phyloP scores from a whole-genome alignment of 805 yeast genomes.

The Sporopachydermia lactativora region DNA sequence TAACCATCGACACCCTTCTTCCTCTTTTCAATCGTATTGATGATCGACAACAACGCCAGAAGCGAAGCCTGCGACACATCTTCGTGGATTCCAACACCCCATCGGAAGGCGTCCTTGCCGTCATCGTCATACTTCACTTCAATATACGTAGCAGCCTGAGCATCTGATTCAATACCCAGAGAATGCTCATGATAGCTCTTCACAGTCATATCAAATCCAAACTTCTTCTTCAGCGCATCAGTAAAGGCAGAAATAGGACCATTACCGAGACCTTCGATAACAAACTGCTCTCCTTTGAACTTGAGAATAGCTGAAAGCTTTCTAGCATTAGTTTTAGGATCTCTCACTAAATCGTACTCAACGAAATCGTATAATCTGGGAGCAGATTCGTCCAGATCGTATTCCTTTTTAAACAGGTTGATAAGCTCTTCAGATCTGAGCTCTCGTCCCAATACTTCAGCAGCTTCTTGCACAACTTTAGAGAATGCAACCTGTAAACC shows the following conservation, averaged over 20 bases:
- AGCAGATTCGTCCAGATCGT: constrained; percentile 24
- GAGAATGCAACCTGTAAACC: constrained; percentile 69
- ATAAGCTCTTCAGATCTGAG: constrained; percentile 50
- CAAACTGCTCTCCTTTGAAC: constrained; percentile 26
- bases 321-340: constrained; percentile 26
- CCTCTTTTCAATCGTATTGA: constrained; percentile 23
- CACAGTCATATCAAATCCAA: constrained; percentile 42
- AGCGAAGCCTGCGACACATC: constrained; percentile 83
- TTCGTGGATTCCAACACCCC: constrained; percentile 93
- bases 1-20: constrained; percentile 7
- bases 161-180: constrained; percentile 54
- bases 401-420: constrained; percentile 47
- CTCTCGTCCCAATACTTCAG: constrained; percentile 63
- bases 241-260: constrained; percentile 74
- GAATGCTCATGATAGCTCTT: constrained; percentile 69
- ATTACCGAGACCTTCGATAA: constrained; percentile 52
- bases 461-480: constrained; percentile 49
- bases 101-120: constrained; percentile 27
- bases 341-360: constrained; percentile 20
- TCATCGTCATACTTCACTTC: constrained; percentile 35
- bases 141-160: constrained; percentile 72
- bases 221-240: constrained; percentile 38
- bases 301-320: constrained; percentile 34
- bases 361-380: constrained; percentile 12
- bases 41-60: constrained; percentile 48